Percentiles rank a stretch among this genome's conserved stretches.
Conservation (phyloP, 495 filamentous ascomycete genomes). For the Aspergillus campestris region DNA sequence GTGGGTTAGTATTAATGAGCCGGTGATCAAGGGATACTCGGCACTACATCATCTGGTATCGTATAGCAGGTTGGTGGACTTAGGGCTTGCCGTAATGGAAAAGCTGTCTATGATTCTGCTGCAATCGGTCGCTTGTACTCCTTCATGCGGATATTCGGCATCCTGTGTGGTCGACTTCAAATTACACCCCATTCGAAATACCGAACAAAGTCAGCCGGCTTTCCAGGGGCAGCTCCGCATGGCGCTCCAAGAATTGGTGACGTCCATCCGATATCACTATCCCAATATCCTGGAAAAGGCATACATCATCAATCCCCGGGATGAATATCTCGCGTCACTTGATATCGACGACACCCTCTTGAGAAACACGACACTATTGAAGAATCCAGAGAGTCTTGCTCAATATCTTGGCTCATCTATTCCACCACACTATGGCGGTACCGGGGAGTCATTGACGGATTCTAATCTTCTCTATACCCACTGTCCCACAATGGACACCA, state of each 20-base stretch:
- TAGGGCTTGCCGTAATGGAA: background rate
- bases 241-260: background rate
- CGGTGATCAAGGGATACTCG: background rate
- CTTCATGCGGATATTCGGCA: background rate
- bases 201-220: background rate
- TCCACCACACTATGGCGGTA: conserved; percentile 1
- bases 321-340: conserved; percentile 3
- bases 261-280: background rate
- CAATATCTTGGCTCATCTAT: conserved; percentile 1
- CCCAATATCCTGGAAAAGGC: background rate
- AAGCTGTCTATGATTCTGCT: background rate
- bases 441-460: background rate
- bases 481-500: too few species aligned
- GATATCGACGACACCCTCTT: conserved; percentile 3
- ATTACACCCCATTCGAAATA: too few species aligned
- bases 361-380: background rate
- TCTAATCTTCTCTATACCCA: background rate
- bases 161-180: conserved; percentile 1
- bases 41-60: background rate
- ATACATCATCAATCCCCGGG: conserved; percentile 1
- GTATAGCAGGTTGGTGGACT: background rate
- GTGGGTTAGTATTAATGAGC: background rate
- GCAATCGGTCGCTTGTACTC: background rate
- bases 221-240: background rate
- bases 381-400: background rate